Base-by-base conservation (phyloP, 75 land plant species). In the Selaginella tamariscina region DNA sequence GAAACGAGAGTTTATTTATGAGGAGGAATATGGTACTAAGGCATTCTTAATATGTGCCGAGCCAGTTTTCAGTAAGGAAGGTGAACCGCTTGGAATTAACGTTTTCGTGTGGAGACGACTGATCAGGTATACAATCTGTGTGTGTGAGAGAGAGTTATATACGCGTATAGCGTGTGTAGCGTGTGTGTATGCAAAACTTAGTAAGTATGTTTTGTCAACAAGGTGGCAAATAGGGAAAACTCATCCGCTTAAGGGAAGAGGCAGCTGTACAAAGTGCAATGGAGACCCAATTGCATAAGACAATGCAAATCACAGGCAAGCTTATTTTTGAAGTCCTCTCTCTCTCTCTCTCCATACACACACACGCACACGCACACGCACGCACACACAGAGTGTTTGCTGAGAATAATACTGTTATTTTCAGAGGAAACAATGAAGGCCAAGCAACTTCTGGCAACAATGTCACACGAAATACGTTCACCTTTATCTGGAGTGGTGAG, bases 401-500 rank as follows among this genome's bases (percentile, higher is more conserved):
- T n/a, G n/a, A n/a, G n/a, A n/a, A 39, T 71, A 2, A 33, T 1
- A n/a, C 44, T 18, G 31, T 68, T 31, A 24, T 30, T 70, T 78
- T 57, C 77, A 88, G 92, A 88, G 84, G 86, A 86, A 74, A 82
- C 94, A 57, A 84, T 86, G 94, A 70, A 86, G 56, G 89, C 94
- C 44, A 89, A 89, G 65, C 95, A 86, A 65, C 82, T 89, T 83
- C 77, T 89, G 20, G 95, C 95, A 27, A 89, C 90, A 2, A 89
- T 89, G 95, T 86, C 90, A 20, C 95, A 89, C 71, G 95, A 89
- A 69, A 89, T 89, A 22, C 86, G 95, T 55, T 86, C 95, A 56
- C 93, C 93, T 20, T 71, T 89, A 11, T 69, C 86, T 22, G 94
- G 94, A 24, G 94, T 89, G 31, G 82, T 89, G 33, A 82, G 94